These are phyloP conservation scores for Eleusine coracana DNA, from an alignment of 176 grass and related monocot species.

Conservation along the genomic window DNA sequence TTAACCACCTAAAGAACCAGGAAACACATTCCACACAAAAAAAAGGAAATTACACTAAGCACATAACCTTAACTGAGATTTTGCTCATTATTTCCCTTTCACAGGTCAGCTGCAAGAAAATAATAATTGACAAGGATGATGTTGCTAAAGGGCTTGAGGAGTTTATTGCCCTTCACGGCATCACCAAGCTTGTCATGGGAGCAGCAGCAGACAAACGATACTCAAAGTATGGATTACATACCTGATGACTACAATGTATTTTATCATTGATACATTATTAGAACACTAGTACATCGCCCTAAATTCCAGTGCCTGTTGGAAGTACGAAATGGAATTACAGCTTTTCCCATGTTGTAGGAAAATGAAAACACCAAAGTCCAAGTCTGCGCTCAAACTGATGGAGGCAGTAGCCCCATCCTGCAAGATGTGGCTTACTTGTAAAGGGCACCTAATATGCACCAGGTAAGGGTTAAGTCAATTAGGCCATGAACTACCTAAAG, in stretches of 20 bases:
- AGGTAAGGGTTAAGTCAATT: constrained; percentile 44
- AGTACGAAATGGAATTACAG: background rate
- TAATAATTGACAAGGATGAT: constrained; percentile 56
- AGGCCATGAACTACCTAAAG: background rate
- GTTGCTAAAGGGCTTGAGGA: constrained; percentile 52
- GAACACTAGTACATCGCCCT: background rate
- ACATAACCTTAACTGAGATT: background rate
- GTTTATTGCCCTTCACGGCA: constrained; percentile 45
- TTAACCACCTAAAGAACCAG: background rate
- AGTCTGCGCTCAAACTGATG: constrained; percentile 51
- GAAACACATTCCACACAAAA: background rate
- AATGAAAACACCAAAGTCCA: constrained; percentile 59
- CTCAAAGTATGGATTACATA: constrained; percentile 49
- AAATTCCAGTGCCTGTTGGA: background rate
- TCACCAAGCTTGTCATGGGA: constrained; percentile 64
- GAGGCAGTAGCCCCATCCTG: constrained; percentile 50
- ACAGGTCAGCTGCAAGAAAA: constrained; percentile 50
- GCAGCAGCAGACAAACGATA: constrained; percentile 61
- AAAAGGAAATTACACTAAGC: background rate
- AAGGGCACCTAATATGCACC: constrained; percentile 58
- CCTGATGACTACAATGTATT: background rate
- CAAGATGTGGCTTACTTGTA: constrained; percentile 77
- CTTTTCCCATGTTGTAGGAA: constrained; percentile 40
- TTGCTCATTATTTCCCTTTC: background rate
- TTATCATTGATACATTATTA: background rate